Percentiles rank a stretch among this genome's conserved stretches.
Conservation (phyloP, 2,329 filamentous ascomycete genomes). For the Fusarium tjaetaba region DNA sequence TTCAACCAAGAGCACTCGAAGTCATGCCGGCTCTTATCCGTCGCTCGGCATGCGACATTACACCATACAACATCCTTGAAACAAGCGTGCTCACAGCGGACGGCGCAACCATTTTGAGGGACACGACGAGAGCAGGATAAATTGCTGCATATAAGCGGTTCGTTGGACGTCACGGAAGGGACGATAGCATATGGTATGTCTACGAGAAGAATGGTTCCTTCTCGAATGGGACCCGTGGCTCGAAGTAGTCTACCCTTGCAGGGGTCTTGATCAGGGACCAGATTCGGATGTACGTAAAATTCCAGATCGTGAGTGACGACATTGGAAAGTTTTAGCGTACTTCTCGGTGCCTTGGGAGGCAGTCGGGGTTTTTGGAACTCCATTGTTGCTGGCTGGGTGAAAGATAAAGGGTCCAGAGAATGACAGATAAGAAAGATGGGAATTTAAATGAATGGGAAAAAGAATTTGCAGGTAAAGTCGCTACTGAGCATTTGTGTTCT, state of each 20-base stretch:
- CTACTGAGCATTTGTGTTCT: slow-evolving; percentile 22
- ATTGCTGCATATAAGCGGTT: slow-evolving; percentile 44
- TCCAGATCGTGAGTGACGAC: slow-evolving; percentile 23
- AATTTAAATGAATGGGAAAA: neutral
- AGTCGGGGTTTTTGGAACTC: slow-evolving; percentile 25
- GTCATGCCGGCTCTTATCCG: slow-evolving; percentile 37
- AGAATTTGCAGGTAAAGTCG: slow-evolving; percentile 10
- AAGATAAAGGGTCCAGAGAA: neutral
- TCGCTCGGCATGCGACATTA: slow-evolving; percentile 31
- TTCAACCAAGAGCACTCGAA: slow-evolving; percentile 44
- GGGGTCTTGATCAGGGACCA: slow-evolving; percentile 39
- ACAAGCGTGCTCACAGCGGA: slow-evolving; percentile 35
- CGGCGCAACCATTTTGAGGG: slow-evolving; percentile 4
- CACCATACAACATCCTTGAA: slow-evolving; percentile 43
- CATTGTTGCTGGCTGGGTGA: slow-evolving; percentile 6
- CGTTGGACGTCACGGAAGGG: slow-evolving; percentile 33
- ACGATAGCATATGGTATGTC: slow-evolving; percentile 45
- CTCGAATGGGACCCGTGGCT: slow-evolving; percentile 32
- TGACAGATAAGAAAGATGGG: neutral
- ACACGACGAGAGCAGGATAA: slow-evolving; percentile 39
- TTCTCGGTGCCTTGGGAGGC: slow-evolving; percentile 20
- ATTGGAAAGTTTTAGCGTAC: slow-evolving; percentile 15
- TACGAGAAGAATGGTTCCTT: slow-evolving; percentile 42
- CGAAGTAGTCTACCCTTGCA: slow-evolving; percentile 43
- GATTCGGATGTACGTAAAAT: slow-evolving; percentile 38